Evolutionary conservation across 345 rosid species (phyloP), one percentile per base, ranked within the genome.

Genomic region (Ceriops decandra): DNA sequence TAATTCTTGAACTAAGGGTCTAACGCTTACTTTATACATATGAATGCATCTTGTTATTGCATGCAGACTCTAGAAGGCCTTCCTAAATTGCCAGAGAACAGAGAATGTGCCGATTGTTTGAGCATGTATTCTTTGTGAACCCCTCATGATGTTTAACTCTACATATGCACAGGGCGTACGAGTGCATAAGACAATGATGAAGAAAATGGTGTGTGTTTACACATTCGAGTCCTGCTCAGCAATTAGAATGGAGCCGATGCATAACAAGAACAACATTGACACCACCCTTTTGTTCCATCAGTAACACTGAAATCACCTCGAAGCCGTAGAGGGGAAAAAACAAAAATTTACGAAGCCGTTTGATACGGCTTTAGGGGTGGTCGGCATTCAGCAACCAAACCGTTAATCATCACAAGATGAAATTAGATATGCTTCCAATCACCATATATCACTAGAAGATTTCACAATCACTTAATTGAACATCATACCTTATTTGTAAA

Each of bases 11-110:
- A 38, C 10, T 63, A 5, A 52, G 63, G 28, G 32, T 33, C 31
- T 20, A 19, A 38, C 33, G 33, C 6, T 47, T 20, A 36, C 32
- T 22, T 33, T 35, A 57, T 27, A 19, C 11, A 19, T 47, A 4
- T 31, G 1, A 2, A 8, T 54, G 19, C 46, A 27, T 49, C 20
- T 60, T 3, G 19, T n/a, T 7, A 17, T 21, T 24, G 2, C 33
- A 47, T 69, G 71, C 67, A 70, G 79, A 75, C 60, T 3, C 42
- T 75, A 42, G 79, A 75, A 47, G 74, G 79, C 46, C 79, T 70
- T 66, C 74, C 70, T 10, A 75, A 65, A 60, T 60, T 71, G 32
- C 68, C 68, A n/a, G 79, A 70, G 63, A 75, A 75, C 38, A 66
- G 67, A 33, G 79, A 70, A 49, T 70, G 74, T 27, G 74, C 74